Base-by-base conservation (phyloP, 2,329 filamentous ascomycete genomes). In the Trichoderma lentiforme region DNA sequence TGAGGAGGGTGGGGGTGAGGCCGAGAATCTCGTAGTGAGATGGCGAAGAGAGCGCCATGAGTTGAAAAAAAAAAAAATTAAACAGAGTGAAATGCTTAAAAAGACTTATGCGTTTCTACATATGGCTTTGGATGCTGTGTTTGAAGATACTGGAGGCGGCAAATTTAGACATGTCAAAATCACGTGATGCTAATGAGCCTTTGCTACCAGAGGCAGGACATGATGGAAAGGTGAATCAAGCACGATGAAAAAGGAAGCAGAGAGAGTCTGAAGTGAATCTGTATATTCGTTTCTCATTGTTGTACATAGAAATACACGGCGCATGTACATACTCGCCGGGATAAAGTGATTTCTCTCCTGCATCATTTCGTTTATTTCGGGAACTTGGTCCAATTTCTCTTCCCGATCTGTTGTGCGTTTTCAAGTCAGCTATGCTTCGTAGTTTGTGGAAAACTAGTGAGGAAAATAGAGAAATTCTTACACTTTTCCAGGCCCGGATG, bases 401-500 rank as follows among this genome's bases (percentile, higher is more conserved):
- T 87, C 74, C 87, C 87, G 74, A 86, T 79, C 88, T 89, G 75
- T 74, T 53, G 43, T 28, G 39, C 39, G 21, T 61, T 28, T 28
- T 39, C 7, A 36, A 11, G 57, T 70, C 15, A 70, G 67, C 36
- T 14, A 18, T 69, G 18, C 9, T 32, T 7, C 11, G 5, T 14
- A 21, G 2, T 2, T 53, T 57, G 15, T n/a, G 26, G 12, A 4
- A 4, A 12, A 6, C 2, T 3, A 21, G 43, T n/a, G 21, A 36
- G 5, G 11, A 8, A 15, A 21, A 18, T 21, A 9, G 15, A 34
- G 21, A 26, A 5, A 15, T 26, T 39, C 90, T 81, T 85, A 96
- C 93, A 89, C 92, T 91, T 84, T 97, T 97, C 96, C 95, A 99
- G 82, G 92, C 87, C 82, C 92, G 89, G 81, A 99, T 93, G 85